These are phyloP conservation scores for Verruconis gallopava DNA, from an alignment of 2,329 filamentous ascomycete species.

Conservation along the genomic window DNA sequence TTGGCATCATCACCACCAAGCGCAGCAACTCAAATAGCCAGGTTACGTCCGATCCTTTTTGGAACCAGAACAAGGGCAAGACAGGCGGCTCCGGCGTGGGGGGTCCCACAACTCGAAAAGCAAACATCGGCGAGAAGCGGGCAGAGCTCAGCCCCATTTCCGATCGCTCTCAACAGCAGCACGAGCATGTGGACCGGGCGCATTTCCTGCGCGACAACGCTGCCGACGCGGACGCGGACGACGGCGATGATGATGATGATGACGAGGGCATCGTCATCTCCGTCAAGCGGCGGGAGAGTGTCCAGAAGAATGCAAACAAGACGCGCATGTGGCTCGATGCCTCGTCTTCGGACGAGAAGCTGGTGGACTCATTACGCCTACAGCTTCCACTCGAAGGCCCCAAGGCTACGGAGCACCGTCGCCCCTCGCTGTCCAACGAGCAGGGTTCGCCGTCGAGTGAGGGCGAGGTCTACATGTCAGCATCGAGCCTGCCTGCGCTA, in stretches of 20 bases:
- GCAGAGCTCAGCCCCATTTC: constrained; percentile 14
- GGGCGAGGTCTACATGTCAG: constrained; percentile 34
- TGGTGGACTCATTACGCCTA: constrained; percentile 18
- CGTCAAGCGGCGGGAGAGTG: constrained; percentile 16
- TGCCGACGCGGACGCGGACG: constrained; percentile 12
- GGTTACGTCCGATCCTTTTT: no score
- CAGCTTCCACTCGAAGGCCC: constrained; percentile 27
- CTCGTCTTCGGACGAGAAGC: constrained; percentile 23
- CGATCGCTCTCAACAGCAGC: constrained; percentile 11
- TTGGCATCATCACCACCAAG: not conserved
- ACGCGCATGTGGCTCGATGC: constrained; percentile 29
- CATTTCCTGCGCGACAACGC: constrained; percentile 6
- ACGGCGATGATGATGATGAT: constrained; percentile 22
- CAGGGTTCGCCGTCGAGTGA: constrained; percentile 26
- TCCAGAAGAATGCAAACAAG: constrained; percentile 11
- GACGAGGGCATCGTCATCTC: constrained; percentile 25
- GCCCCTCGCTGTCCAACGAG: constrained; percentile 2
- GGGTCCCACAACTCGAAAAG: constrained; percentile 10
- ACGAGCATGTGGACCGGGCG: not conserved
- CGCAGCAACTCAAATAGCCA: no score
- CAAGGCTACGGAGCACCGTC: constrained; percentile 19
- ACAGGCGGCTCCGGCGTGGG: no score
- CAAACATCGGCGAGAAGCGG: constrained; percentile 17
- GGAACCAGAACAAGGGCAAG: no score
- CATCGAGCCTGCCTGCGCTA: constrained; percentile 36